These are phyloP conservation scores for Cutaneotrichosporon sp. DNA, from an alignment of 1,284 basidiomycete species.

Conservation along the genomic window DNA sequence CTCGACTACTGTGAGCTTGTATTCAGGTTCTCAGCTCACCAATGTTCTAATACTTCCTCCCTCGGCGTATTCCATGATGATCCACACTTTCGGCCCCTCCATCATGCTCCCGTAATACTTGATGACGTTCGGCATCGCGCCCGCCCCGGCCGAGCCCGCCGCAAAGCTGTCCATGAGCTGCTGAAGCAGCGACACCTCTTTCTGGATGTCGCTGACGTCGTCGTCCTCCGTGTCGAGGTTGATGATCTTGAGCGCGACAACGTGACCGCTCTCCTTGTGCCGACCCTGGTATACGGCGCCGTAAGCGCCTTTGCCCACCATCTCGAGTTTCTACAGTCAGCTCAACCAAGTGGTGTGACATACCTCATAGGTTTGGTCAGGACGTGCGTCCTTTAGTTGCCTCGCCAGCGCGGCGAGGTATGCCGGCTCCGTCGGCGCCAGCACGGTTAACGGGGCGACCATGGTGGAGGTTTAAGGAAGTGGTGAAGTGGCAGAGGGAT, in stretches of 20 bases:
- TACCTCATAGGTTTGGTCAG: constrained; percentile 47
- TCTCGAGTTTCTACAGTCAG: constrained; percentile 62
- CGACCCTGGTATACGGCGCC: constrained; percentile 94
- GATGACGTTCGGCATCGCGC: constrained; percentile 69
- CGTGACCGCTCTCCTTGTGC: constrained; percentile 75
- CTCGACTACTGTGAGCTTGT: constrained; percentile 67
- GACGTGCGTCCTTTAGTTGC: constrained; percentile 47
- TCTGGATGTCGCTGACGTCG: constrained; percentile 94
- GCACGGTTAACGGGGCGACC: constrained; percentile 1
- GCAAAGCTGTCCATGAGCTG: constrained; percentile 64
- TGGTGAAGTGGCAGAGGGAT: background rate
- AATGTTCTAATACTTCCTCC: constrained; percentile 92
- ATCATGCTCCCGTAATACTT: constrained; percentile 95
- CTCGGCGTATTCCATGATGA: constrained; percentile 96
- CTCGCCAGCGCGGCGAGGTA: constrained; percentile 41
- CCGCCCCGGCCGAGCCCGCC: constrained; percentile 21
- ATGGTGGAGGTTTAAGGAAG: constrained; percentile 3
- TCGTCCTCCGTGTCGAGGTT: constrained; percentile 96
- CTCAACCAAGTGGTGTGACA: background rate
- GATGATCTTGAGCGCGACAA: constrained; percentile 96
- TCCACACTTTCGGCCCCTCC: constrained; percentile 94
- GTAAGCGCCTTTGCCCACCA: constrained; percentile 90
- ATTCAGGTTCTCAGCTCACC: constrained; percentile 48
- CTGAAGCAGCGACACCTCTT: constrained; percentile 88
- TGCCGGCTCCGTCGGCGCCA: constrained; percentile 38